Percentiles rank a stretch among this genome's conserved stretches.
Conservation (phyloP, 192 early-diverging fungal species). For the Chytriomyces sp. region DNA sequence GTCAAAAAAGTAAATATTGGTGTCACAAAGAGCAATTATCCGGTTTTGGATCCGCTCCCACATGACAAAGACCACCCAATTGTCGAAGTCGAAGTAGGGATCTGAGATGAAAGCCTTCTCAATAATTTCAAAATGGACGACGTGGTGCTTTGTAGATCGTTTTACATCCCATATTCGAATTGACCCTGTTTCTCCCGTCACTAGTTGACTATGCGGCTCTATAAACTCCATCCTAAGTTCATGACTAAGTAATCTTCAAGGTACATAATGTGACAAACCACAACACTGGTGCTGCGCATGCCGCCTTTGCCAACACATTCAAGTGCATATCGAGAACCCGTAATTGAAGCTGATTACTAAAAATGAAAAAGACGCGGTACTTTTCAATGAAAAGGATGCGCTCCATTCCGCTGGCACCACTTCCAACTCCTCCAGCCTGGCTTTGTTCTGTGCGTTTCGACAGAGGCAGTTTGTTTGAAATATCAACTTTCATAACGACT, state of each 20-base stretch:
- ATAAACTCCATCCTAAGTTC: slow-evolving; percentile 26
- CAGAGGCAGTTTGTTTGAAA: not conserved
- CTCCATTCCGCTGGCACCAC: slow-evolving; percentile 36
- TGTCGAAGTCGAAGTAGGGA: slow-evolving; percentile 28
- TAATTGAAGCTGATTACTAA: slow-evolving; percentile 46
- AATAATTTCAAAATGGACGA: slow-evolving; percentile 30
- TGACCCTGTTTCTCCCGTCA: slow-evolving; percentile 23
- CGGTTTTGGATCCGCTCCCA: slow-evolving; percentile 31
- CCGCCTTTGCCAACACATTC: slow-evolving; percentile 30
- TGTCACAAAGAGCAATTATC: slow-evolving; percentile 41
- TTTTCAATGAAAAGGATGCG: slow-evolving; percentile 45
- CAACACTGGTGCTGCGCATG: slow-evolving; percentile 40
- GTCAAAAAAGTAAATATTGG: slow-evolving; percentile 36
- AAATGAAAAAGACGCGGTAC: slow-evolving; percentile 40
- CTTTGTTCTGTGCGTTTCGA: not conserved
- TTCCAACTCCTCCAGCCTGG: not conserved
- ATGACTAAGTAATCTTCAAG: not conserved
- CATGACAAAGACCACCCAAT: slow-evolving; percentile 41
- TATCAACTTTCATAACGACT: not conserved
- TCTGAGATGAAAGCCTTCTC: slow-evolving; percentile 2
- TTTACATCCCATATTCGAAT: slow-evolving; percentile 27
- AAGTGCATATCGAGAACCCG: slow-evolving; percentile 52
- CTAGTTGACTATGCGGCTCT: slow-evolving; percentile 1
- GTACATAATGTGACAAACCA: slow-evolving; percentile 29
- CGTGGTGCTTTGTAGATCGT: slow-evolving; percentile 30